A percentile compares a stretch with the other conserved stretches of the same genome.
Conservation (phyloP, 2,329 filamentous ascomycete genomes). For the Curvularia sp. region DNA sequence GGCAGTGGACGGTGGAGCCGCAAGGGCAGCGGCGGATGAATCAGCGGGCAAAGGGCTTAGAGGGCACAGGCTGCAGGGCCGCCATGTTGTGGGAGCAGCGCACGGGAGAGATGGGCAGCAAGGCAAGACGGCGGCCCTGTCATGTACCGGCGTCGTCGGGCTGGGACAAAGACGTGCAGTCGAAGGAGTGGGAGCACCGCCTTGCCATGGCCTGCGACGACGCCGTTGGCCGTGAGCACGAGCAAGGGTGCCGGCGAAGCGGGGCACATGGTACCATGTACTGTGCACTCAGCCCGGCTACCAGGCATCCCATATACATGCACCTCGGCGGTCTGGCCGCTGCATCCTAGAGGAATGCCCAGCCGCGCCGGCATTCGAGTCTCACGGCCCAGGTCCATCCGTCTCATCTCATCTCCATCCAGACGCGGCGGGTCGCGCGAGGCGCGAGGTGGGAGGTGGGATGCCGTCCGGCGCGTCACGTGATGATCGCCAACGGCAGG, state of each 20-base stretch:
- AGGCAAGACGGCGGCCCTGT: conserved; percentile 20
- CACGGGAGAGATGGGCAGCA: conserved; percentile 14
- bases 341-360: too few relatives aligned
- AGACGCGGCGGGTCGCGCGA: too few relatives aligned
- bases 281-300: not conserved
- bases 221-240: conserved; percentile 23
- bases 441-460: too few relatives aligned
- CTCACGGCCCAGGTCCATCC: too few relatives aligned
- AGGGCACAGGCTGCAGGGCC: conserved; percentile 18
- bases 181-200: conserved; percentile 18
- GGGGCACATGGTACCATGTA: not conserved
- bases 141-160: conserved; percentile 32
- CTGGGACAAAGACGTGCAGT: conserved; percentile 28
- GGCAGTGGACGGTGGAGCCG: conserved; percentile 30
- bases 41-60: conserved; percentile 24
- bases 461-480: not conserved
- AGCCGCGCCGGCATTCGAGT: too few relatives aligned
- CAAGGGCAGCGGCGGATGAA: conserved; percentile 29
- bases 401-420: too few relatives aligned
- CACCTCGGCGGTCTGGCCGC: not conserved
- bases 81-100: conserved; percentile 24
- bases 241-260: conserved; percentile 21
- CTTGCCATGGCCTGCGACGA: conserved; percentile 24
- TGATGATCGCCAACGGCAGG: conserved; percentile 15
- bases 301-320: not conserved